phyloP scores from a whole-genome alignment of 257 asterid species.

The Anisodus acutangulus region DNA sequence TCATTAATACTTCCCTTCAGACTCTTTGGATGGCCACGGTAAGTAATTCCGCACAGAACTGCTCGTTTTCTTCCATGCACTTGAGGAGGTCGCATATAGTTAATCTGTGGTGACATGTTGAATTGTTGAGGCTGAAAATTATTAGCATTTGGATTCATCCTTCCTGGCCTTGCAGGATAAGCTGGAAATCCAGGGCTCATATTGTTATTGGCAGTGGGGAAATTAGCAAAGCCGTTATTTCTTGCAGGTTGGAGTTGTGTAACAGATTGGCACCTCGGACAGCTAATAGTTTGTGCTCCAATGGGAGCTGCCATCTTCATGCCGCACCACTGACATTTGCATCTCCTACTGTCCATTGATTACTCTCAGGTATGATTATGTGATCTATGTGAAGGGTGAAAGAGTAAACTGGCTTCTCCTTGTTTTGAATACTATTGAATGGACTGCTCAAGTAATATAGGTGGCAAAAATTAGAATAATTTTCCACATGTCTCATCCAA shows the following conservation, averaged over 20 bases:
- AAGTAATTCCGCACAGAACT: constrained; percentile 68
- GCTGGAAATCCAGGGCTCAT: constrained; percentile 32
- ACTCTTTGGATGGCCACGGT: constrained; percentile 53
- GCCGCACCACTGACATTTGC: constrained; percentile 60
- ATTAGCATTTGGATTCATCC: background rate
- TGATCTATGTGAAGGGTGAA: background rate
- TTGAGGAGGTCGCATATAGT: constrained; percentile 35
- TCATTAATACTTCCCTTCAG: constrained; percentile 71
- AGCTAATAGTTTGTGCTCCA: constrained; percentile 44
- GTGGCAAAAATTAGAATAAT: background rate
- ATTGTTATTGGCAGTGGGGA: background rate
- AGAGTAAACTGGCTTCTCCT: background rate
- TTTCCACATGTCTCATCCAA: background rate
- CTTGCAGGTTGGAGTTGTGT: constrained; percentile 30
- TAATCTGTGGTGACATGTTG: constrained; percentile 32
- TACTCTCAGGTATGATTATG: no score
- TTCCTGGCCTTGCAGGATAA: background rate
- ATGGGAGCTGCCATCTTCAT: constrained; percentile 42
- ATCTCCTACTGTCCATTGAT: constrained; percentile 54
- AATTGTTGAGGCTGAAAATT: constrained; percentile 33
- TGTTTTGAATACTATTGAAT: background rate
- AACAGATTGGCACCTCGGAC: constrained; percentile 52
- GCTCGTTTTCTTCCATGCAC: constrained; percentile 64
- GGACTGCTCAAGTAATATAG: background rate
- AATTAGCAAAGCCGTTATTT: constrained; percentile 28